Base-by-base conservation (phyloP, 768 basidiomycete genomes). In the Auriculariales sp. region DNA sequence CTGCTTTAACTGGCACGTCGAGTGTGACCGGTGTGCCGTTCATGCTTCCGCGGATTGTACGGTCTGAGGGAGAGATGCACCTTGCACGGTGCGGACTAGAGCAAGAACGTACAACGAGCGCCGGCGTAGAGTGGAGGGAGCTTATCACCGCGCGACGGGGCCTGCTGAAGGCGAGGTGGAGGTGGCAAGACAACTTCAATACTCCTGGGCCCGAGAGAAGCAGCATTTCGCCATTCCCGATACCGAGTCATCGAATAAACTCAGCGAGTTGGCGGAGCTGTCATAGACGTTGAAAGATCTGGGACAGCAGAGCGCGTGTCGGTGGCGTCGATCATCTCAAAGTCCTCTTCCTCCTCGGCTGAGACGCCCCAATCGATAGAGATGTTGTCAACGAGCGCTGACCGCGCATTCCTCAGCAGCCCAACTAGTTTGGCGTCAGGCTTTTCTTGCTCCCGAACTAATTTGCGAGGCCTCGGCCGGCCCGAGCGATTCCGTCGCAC, bases 401-500 rank as follows among this genome's bases (percentile, higher is more conserved):
- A 69, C 27, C 69, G 62, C 32, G 77, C 75, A 3, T 75, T 77
- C 10, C 67, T 67, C 45, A 82, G 62, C 7, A 81, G 64, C 9
- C 62, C 62, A 1, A 71, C 64, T 46, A 72, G 73, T 57, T 78
- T 78, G 3, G 59, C 68, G 3, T 64, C 50, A n/a, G 80, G 74
- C 17, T 65, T 64, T 48, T 75, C 75, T 9, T 66, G 59, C 3
- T 66, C 58, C 5, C 64, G 57, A 3, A 78, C 73, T 49, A 74
- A 71, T 0, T 76, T 60, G 47, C 59, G 70, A 66, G 62, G 12
- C 80, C 80, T 10, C 72, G 67, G 2, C 80, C 80, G 1, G 65
- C 66, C 14, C 64, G 59, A 1, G 80, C 78, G n/a, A 82, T 71
- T 3, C 68, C 60, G 54, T 74, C 68, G 54, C 75, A 76, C 54